Evolutionary conservation across 2,329 filamentous ascomycete species (phyloP), one percentile per base, ranked within the genome.

Genomic region (Talaromyces sp.): DNA sequence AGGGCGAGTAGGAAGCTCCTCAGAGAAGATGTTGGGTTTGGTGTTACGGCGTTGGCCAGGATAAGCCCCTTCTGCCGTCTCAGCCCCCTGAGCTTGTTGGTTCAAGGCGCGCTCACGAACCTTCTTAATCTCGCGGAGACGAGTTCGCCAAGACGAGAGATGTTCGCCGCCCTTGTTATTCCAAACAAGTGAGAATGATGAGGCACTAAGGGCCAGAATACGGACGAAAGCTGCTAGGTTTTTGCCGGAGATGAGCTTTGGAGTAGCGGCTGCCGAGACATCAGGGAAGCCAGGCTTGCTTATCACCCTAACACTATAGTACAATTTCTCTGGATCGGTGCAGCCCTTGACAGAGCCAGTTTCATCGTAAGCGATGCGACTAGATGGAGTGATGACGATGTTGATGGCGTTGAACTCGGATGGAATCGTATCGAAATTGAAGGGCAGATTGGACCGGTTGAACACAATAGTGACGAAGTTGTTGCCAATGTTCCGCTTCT

Each of bases 381-480:
- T 65, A 65, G 91, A 92, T 56, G 94, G 94, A 2, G 90, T 90
- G 66, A 99, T 93, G 63, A 97, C 88, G 65, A 99, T 97, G 70
- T 97, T 91, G 68, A 99, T 91, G 67, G 90, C 96, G 69, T 97
- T 97, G 79, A 99, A 96, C 52, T 93, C 89, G 0, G 91, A 95
- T 0, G 91, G 91, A 64, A 99, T 96, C 0, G 90, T 96, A 69
- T 96, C 85, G 69, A 96, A 96, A 49, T 84, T 82, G 76, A 96
- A 97, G 0, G 89, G 88, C 43, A 87, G 73, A n/a, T 94, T 93
- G 2, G 92, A 97, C 66, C 96, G 91, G 70, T 99, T 99, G 81
- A 95, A 99, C 52, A 99, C 88, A 63, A 99, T 96, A 69, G 96
- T 97, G 68, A 99, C 94, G 70, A 90, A 96, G 72, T 97, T 94